Base-by-base conservation (phyloP, 805 yeast species). In the Myxozyma neotropica region DNA sequence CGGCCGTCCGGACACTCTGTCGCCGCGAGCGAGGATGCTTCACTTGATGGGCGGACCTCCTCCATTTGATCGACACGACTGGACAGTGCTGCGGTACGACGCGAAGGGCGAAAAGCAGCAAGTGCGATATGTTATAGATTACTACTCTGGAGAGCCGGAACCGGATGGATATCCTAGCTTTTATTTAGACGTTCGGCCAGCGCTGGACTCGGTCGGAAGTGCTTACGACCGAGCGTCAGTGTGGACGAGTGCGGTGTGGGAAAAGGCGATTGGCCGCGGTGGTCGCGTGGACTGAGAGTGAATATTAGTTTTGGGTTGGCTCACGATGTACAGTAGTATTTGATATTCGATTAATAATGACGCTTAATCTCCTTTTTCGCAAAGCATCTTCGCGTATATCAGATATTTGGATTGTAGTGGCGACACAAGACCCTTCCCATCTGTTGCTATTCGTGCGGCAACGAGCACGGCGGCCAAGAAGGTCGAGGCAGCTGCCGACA, bases 61-160 rank as follows among this genome's bases (percentile, higher is more conserved):
- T 3, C 99, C 99, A 5, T 94, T 94, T 70, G 99, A 94, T 74
- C 84, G 99, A 73, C 99, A 94, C 70, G 99, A 94, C 75, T 94
- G 99, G 99, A 88, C 96, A 2, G 96, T 94, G 4, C 78, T 93
- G 67, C 81, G 99, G 69, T 78, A 59, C 19, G 67, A 71, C 4
- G 56, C 65, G 1, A 71, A 72, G 31, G 74, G 73, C 1, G 74
- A 72, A 31, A 75, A 75, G 8, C 77, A 80, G 53, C 77, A 85
- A 67, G 91, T 94, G 21, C 81, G 99, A 63, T 94, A 94, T 69
- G 96, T 94, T 31, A 91, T 94, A 69, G 99, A 94, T 73, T 94
- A 93, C 73, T 94, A 94, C 72, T 84, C 90, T n/a, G 97, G 96
- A 2, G 96, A 96, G 4, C 97, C 91, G 67, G 87, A 81, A 61